phyloP scores from a whole-genome alignment of 352 stramenopile species.

The Phytophthora europaea region DNA sequence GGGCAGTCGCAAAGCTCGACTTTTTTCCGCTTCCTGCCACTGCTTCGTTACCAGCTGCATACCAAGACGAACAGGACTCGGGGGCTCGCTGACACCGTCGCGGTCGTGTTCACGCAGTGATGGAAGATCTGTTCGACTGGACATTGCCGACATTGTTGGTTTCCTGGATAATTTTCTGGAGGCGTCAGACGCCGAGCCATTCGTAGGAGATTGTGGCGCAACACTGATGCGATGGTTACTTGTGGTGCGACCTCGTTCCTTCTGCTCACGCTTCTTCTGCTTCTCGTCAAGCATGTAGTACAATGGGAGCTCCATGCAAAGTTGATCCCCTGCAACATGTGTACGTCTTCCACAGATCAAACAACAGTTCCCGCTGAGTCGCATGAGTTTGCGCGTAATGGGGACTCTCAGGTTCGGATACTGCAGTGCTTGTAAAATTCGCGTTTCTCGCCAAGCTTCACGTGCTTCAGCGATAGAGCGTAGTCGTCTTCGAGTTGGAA shows the following conservation, averaged over 20 bases:
- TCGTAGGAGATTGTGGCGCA: slow-evolving; percentile 14
- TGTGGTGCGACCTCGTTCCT: slow-evolving; percentile 45
- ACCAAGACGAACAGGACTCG: slow-evolving; percentile 48
- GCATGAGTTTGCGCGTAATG: slow-evolving; percentile 89
- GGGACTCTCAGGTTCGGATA: slow-evolving; percentile 78
- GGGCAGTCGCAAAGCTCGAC: slow-evolving; percentile 39
- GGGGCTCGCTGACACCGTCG: slow-evolving; percentile 15
- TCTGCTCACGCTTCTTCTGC: slow-evolving; percentile 55
- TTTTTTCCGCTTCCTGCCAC: slow-evolving; percentile 63
- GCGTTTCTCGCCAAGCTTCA: slow-evolving; percentile 80
- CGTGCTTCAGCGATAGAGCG: slow-evolving; percentile 62
- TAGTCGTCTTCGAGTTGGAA: slow-evolving; percentile 54
- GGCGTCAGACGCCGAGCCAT: neutral
- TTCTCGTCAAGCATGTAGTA: slow-evolving; percentile 81
- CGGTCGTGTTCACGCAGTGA: slow-evolving; percentile 35
- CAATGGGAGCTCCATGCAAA: slow-evolving; percentile 79
- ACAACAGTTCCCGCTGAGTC: slow-evolving; percentile 81
- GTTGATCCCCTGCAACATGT: slow-evolving; percentile 78
- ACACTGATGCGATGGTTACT: slow-evolving; percentile 70
- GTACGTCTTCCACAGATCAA: slow-evolving; percentile 78
- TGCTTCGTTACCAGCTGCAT: slow-evolving; percentile 59
- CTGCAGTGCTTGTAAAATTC: slow-evolving; percentile 71
- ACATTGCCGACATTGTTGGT: slow-evolving; percentile 9
- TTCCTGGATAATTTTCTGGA: slow-evolving; percentile 9
- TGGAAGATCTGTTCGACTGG: slow-evolving; percentile 31